Percentiles rank a stretch among this genome's conserved stretches.
Conservation (phyloP, 805 yeast species). For the Teunomyces gatunensis region DNA sequence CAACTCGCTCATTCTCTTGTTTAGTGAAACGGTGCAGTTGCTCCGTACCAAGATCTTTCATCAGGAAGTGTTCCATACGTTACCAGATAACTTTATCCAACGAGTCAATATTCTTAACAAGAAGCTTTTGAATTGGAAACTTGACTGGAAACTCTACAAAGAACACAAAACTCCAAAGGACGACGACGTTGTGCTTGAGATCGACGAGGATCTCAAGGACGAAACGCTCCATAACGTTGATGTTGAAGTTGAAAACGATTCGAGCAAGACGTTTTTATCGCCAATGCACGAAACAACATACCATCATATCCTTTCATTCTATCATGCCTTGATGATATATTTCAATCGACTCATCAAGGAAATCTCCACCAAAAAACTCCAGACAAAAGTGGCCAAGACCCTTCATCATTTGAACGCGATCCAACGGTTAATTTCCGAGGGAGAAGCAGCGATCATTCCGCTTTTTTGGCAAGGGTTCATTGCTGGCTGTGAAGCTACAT, state of each 20-base stretch:
- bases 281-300: slow-evolving; percentile 68
- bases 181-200: slow-evolving; percentile 9
- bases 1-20: slow-evolving; percentile 68
- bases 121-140: slow-evolving; percentile 51
- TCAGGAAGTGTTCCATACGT: slow-evolving; percentile 26
- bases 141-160: slow-evolving; percentile 66
- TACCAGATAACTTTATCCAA: slow-evolving; percentile 35
- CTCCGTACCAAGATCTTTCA: slow-evolving; percentile 61
- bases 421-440: slow-evolving; percentile 53
- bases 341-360: slow-evolving; percentile 63
- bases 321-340: slow-evolving; percentile 68
- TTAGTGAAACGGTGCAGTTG: slow-evolving; percentile 68
- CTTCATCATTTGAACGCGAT: slow-evolving; percentile 63
- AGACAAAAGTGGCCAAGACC: slow-evolving; percentile 58
- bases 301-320: slow-evolving; percentile 79
- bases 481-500: slow-evolving; percentile 77
- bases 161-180: slow-evolving; percentile 12
- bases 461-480: slow-evolving; percentile 87
- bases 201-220: slow-evolving; percentile 10
- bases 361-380: slow-evolving; percentile 54
- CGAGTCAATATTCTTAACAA: slow-evolving; percentile 22
- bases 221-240: slow-evolving; percentile 10
- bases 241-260: slow-evolving; percentile 9
- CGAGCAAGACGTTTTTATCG: slow-evolving; percentile 39
- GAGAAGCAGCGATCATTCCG: slow-evolving; percentile 64